Conservation (phyloP, 768 basidiomycete species). For the Omphalotus guepiniiformis region DNA sequence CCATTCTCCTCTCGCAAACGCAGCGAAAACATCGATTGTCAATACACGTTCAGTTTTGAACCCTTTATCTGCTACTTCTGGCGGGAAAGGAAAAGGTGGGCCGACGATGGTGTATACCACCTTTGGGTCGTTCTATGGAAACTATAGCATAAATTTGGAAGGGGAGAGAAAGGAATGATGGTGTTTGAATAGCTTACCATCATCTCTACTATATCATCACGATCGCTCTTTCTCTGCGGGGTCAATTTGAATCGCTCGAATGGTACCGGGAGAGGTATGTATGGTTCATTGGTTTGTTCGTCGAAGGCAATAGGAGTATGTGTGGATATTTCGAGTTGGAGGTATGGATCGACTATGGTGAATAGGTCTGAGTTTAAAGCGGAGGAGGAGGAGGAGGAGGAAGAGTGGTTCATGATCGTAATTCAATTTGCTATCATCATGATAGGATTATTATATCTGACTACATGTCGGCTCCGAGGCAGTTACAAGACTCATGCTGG, state of each 20-base stretch:
- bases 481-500: too few species aligned
- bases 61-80: neutral
- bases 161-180: neutral
- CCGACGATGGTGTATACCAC: slow-evolving; percentile 12
- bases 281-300: slow-evolving; percentile 9
- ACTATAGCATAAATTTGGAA: neutral
- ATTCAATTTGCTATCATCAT: too few species aligned
- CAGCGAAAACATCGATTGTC: neutral
- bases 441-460: too few species aligned
- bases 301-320: slow-evolving; percentile 13
- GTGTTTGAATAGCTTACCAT: slow-evolving; percentile 6
- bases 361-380: neutral
- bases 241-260: slow-evolving; percentile 11
- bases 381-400: too few species aligned
- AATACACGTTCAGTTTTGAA: neutral
- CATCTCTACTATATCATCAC: slow-evolving; percentile 10
- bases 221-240: slow-evolving; percentile 11
- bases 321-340: neutral
- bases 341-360: neutral
- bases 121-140: slow-evolving; percentile 16
- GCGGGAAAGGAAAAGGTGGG: slow-evolving; percentile 11
- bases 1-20: neutral
- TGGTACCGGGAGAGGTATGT: slow-evolving; percentile 12
- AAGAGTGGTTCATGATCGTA: too few species aligned
- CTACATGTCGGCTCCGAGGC: too few species aligned